phyloP scores from a whole-genome alignment of 1,139 yeast genomes.

The Zygoascus meyerae region DNA sequence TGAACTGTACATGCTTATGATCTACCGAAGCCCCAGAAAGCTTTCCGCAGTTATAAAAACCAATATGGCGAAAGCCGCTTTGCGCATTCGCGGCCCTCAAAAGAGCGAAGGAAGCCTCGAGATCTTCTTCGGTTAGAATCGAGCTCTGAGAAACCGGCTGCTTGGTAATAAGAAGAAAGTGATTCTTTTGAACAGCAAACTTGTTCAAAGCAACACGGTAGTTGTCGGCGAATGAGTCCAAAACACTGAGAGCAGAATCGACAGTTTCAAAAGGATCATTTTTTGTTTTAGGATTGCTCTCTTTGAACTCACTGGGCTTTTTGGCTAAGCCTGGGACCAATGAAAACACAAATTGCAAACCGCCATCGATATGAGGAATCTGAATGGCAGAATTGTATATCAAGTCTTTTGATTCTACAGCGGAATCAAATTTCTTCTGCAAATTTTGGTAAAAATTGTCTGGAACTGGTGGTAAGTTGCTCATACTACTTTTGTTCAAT shows the following conservation, averaged over 20 bases:
- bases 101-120: conserved; percentile 52
- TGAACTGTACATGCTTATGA: conserved; percentile 85
- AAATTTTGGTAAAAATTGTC: conserved; percentile 19
- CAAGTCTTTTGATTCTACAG: conserved; percentile 30
- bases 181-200: conserved; percentile 76
- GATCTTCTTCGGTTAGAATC: conserved; percentile 64
- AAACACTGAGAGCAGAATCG: conserved; percentile 66
- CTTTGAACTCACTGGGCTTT: conserved; percentile 42
- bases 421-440: conserved; percentile 31
- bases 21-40: conserved; percentile 89
- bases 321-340: conserved; percentile 47
- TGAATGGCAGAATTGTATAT: conserved; percentile 29
- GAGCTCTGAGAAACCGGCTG: conserved; percentile 65
- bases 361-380: conserved; percentile 26
- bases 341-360: conserved; percentile 37
- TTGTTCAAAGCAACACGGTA: conserved; percentile 63
- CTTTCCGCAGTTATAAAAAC: conserved; percentile 84
- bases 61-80: conserved; percentile 48
- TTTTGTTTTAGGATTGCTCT: conserved; percentile 32
- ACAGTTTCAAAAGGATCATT: conserved; percentile 75
- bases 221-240: conserved; percentile 49
- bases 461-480: conserved; percentile 11
- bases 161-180: conserved; percentile 70
- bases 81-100: conserved; percentile 39
- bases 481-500: conserved; percentile 1